Conservation (phyloP, 148 eudicot species). For the Dianthus caryophyllus region DNA sequence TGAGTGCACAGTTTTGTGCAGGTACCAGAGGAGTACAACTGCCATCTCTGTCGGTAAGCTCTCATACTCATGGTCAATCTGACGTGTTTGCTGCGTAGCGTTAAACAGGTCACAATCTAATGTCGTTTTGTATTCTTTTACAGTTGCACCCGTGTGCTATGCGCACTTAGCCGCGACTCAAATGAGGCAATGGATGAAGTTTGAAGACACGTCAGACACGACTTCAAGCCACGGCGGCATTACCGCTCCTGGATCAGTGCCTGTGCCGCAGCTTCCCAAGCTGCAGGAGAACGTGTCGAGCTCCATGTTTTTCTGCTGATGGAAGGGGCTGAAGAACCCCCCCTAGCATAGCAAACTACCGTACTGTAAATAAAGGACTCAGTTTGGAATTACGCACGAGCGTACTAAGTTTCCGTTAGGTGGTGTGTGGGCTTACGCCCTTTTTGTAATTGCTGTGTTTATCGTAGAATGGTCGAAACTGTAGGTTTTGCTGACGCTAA, state of each 20-base stretch:
- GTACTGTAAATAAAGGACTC: constrained; percentile 2
- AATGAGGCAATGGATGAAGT: constrained; percentile 73
- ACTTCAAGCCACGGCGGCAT: constrained; percentile 66
- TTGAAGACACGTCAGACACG: constrained; percentile 69
- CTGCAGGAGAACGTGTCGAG: constrained; percentile 57
- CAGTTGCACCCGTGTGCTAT: constrained; percentile 88
- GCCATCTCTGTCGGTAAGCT: constrained; percentile 81
- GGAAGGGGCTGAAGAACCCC: neutral
- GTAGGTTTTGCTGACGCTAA: too few species aligned
- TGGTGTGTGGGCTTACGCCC: too few species aligned
- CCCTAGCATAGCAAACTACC: too few species aligned
- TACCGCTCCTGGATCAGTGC: constrained; percentile 54
- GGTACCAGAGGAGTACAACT: constrained; percentile 89
- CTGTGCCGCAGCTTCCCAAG: constrained; percentile 73
- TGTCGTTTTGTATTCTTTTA: neutral
- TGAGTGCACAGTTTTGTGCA: constrained; percentile 16
- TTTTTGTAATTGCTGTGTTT: too few species aligned
- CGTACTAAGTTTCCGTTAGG: too few species aligned
- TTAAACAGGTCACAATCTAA: too few species aligned
- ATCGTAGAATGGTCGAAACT: too few species aligned
- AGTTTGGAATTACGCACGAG: too few species aligned
- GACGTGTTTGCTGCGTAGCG: neutral
- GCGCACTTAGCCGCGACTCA: constrained; percentile 95
- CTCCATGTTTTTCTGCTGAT: constrained; percentile 86
- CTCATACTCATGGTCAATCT: too few species aligned